Conservation (phyloP, 352 stramenopile genomes). For the Phytophthora cryptogea region DNA sequence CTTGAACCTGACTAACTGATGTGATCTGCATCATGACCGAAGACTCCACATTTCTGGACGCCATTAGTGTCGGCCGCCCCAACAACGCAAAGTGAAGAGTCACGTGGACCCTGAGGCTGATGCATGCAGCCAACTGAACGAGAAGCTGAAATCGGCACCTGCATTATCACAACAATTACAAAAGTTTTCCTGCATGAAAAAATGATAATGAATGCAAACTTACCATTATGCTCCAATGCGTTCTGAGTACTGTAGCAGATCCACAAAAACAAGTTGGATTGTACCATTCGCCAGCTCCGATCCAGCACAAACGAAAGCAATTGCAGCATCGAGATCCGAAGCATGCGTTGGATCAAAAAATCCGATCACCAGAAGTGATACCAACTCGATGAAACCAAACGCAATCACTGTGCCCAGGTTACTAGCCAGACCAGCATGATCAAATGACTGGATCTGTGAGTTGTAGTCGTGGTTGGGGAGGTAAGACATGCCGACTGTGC, state of each 20-base stretch:
- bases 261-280: constrained; percentile 44
- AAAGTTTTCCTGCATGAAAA: neutral
- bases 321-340: constrained; percentile 21
- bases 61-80: neutral
- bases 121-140: constrained; percentile 15
- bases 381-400: constrained; percentile 30
- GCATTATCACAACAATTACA: neutral
- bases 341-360: constrained; percentile 18
- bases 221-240: constrained; percentile 34
- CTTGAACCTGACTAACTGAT: constrained; percentile 11
- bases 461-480: constrained; percentile 35
- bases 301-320: constrained; percentile 45
- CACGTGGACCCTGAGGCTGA: neutral
- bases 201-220: neutral
- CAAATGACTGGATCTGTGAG: constrained; percentile 28
- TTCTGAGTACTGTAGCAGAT: constrained; percentile 36
- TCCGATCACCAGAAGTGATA: constrained; percentile 14
- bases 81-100: constrained; percentile 10
- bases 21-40: constrained; percentile 8
- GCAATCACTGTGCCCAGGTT: constrained; percentile 32
- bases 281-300: constrained; percentile 34
- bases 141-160: constrained; percentile 28
- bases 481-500: constrained; percentile 27
- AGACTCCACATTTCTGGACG: neutral
- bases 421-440: neutral